Conservation (phyloP, 1,284 basidiomycete genomes). For the Rhizoctonia solani region DNA sequence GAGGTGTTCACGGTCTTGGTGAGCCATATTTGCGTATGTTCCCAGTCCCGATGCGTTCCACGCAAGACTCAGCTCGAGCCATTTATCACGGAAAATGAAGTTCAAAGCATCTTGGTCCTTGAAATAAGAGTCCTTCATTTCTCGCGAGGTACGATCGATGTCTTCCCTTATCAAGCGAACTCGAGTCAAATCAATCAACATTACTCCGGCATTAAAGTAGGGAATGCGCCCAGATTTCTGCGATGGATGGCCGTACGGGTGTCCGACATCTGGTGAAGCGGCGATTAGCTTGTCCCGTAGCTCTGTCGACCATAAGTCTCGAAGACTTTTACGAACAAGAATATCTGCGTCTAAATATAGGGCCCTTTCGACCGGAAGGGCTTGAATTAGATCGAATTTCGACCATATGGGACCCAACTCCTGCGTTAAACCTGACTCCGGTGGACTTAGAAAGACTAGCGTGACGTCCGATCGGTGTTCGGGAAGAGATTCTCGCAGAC, state of each 20-base stretch:
- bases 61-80: constrained; percentile 49
- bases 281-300: constrained; percentile 50
- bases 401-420: constrained; percentile 52
- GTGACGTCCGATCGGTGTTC: constrained; percentile 43
- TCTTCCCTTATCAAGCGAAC: constrained; percentile 44
- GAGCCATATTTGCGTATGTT: constrained; percentile 53
- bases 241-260: constrained; percentile 53
- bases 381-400: constrained; percentile 54
- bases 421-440: constrained; percentile 44
- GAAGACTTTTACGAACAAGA: constrained; percentile 52
- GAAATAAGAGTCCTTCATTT: constrained; percentile 46
- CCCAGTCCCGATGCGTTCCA: constrained; percentile 65
- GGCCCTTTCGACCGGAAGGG: constrained; percentile 56
- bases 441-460: constrained; percentile 51
- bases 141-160: constrained; percentile 43
- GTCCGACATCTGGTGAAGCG: constrained; percentile 56
- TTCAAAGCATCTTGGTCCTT: constrained; percentile 60
- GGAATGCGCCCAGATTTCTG: constrained; percentile 39
- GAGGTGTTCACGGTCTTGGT: constrained; percentile 45
- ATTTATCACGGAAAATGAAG: constrained; percentile 51
- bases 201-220: constrained; percentile 62
- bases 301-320: constrained; percentile 54
- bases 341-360: constrained; percentile 61
- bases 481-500: constrained; percentile 47
- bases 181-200: constrained; percentile 55